These are phyloP conservation scores for Ogataea angusta DNA, from an alignment of 805 yeast genomes.

Conservation along the genomic window DNA sequence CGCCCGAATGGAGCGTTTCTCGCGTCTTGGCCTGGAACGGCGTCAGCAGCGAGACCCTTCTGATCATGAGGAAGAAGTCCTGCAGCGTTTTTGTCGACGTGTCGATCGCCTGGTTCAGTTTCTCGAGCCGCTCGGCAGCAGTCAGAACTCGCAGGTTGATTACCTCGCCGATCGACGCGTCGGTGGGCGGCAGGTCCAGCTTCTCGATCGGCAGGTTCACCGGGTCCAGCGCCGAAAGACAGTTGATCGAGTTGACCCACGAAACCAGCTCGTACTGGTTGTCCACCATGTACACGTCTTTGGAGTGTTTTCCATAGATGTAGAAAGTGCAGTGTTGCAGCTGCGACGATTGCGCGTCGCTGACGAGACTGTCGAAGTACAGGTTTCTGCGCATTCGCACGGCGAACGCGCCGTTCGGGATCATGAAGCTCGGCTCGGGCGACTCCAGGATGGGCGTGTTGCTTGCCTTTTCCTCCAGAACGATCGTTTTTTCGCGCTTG, in stretches of 20 bases:
- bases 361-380: slow-evolving; percentile 24
- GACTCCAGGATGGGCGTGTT: slow-evolving; percentile 20
- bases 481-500: slow-evolving; percentile 19
- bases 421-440: slow-evolving; percentile 25
- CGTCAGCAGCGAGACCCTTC: slow-evolving; percentile 44
- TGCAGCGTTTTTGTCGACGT: slow-evolving; percentile 36
- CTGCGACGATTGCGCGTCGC: slow-evolving; percentile 11
- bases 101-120: slow-evolving; percentile 14
- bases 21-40: slow-evolving; percentile 56
- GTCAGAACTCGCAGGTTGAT: slow-evolving; percentile 13
- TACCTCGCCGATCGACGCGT: slow-evolving; percentile 20
- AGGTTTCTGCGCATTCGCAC: slow-evolving; percentile 25
- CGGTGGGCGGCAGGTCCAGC: slow-evolving; percentile 9
- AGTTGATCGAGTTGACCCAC: slow-evolving; percentile 60
- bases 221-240: slow-evolving; percentile 45
- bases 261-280: slow-evolving; percentile 45
- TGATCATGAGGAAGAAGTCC: slow-evolving; percentile 33
- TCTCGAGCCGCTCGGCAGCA: slow-evolving; percentile 9
- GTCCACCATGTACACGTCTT: slow-evolving; percentile 40
- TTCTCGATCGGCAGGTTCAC: slow-evolving; percentile 24
- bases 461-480: slow-evolving; percentile 28
- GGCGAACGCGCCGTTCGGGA: slow-evolving; percentile 30
- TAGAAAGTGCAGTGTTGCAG: slow-evolving; percentile 31
- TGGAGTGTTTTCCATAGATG: slow-evolving; percentile 40
- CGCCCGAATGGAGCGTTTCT: slow-evolving; percentile 43